phyloP scores from a whole-genome alignment of 805 yeast species.

The Candida oleophila region DNA sequence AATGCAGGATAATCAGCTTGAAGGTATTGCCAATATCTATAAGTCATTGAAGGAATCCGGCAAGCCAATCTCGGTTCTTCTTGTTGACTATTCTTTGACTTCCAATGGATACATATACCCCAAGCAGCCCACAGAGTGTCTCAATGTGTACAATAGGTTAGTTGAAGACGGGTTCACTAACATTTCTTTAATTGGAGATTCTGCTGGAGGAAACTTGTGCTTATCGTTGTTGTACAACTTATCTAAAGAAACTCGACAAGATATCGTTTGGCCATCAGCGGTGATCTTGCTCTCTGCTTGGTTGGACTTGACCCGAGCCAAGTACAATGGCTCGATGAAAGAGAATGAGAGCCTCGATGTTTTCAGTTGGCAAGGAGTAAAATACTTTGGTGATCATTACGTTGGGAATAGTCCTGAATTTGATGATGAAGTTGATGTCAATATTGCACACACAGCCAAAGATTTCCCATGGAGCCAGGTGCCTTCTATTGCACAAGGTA shows the following conservation, averaged over 20 bases:
- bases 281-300: conserved; percentile 10
- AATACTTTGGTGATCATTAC: conserved; percentile 9
- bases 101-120: conserved; percentile 6
- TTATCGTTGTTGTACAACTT: conserved; percentile 4
- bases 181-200: conserved; percentile 10
- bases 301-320: conserved; percentile 4
- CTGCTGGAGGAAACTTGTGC: conserved; percentile 12
- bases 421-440: conserved; percentile 4
- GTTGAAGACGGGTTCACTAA: conserved; percentile 9
- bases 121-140: conserved; percentile 7
- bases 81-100: conserved; percentile 10
- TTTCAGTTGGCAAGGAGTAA: conserved; percentile 2
- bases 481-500: conserved; percentile 8
- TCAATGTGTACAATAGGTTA: conserved; percentile 7
- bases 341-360: conserved; percentile 3
- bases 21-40: conserved; percentile 8
- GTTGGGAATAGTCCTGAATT: not conserved
- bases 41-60: not conserved
- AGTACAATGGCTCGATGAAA: conserved; percentile 3
- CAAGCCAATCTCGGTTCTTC: conserved; percentile 5
- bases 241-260: not conserved
- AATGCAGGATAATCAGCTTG: conserved; percentile 2
- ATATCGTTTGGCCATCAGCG: conserved; percentile 7
- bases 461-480: conserved; percentile 5
- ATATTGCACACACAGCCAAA: conserved; percentile 6